Evolutionary conservation across 129 eudicot species (phyloP), one percentile per base, ranked within the genome.

Genomic region (Sambucus nigra): DNA sequence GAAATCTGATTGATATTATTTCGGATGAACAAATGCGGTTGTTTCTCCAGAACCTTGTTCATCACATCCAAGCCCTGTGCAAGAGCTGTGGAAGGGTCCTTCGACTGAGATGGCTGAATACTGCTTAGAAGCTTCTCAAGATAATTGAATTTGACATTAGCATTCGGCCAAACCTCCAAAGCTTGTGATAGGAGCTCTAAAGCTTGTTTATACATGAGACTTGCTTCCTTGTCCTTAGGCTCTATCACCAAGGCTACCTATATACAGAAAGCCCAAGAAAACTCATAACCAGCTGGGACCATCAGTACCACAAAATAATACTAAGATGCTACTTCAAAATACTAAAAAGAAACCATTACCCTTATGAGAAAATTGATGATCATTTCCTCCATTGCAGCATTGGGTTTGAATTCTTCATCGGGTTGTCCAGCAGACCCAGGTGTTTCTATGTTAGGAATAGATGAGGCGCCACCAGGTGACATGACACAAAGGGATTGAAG

Each of bases 381-480:
- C 99, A 91, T 91, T 76, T 92, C 99, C 67, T 91, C 99, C 99
- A 91, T 91, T 4, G 99, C 99, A 48, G 99, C 99, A 79, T 91
- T 91, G 18, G 99, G 99, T 69, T 86, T 91, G 66, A 86, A 91
- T 60, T 91, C 95, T 67, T 91, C 99, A 75, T 86, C 95, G 46
- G 95, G 84, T 70, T 86, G 99, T 40, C 87, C 88, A 27, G 83
- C 47, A 55, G 99, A 74, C 54, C 99, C 99, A 26, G 94, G 87
- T 50, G 95, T 86, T 67, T 82, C 99, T 23, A 82, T 76, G 64
- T 73, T 91, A 35, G 95, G 84, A 49, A 91, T 80, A 15, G 99
- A 86, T 44, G 96, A 75, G 63, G 94, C 63, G 15, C 94, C 99
- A 50, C 94, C 87, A 66, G 99, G 99, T 55, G 99, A 91, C 86